phyloP scores from a whole-genome alignment of 129 eudicot species.

The Flaveria bidentis region DNA sequence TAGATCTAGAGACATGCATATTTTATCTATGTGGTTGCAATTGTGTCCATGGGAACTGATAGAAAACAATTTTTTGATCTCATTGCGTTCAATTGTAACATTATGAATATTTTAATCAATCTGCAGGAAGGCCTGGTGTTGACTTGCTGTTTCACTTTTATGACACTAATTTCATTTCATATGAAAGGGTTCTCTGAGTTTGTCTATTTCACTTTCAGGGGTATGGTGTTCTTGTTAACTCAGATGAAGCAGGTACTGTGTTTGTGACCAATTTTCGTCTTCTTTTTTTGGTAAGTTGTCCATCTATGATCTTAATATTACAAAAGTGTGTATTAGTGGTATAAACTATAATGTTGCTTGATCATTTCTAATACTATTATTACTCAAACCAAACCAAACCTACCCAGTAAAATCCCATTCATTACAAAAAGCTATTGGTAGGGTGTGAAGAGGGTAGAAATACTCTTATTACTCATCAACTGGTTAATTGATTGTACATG shows the following conservation, averaged over 20 bases:
- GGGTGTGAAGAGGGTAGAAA: too few species aligned
- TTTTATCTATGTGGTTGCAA: neutral
- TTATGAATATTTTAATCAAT: neutral
- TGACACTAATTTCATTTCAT: constrained; percentile 4
- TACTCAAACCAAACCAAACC: too few species aligned
- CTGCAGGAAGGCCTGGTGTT: constrained; percentile 2
- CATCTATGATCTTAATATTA: constrained; percentile 17
- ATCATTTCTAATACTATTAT: constrained; percentile 6
- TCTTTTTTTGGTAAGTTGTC: constrained; percentile 78
- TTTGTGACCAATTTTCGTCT: constrained; percentile 91
- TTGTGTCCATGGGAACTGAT: neutral
- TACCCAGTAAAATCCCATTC: too few species aligned
- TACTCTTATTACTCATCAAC: neutral
- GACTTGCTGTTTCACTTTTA: neutral
- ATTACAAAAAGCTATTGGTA: too few species aligned
- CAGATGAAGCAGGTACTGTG: constrained; percentile 86
- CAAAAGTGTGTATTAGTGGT: neutral
- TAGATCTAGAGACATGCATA: neutral
- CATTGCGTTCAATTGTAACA: neutral
- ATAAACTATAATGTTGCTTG: constrained; percentile 2
- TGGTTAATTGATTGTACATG: neutral
- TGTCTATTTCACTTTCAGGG: constrained; percentile 53
- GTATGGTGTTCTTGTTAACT: constrained; percentile 87
- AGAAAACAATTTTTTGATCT: neutral
- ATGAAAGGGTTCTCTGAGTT: constrained; percentile 23